Percentiles rank a stretch among this genome's conserved stretches.
These are phyloP conservation scores for Naematelia aurantialba DNA, from an alignment of 768 basidiomycete species.

Conservation along the genomic window DNA sequence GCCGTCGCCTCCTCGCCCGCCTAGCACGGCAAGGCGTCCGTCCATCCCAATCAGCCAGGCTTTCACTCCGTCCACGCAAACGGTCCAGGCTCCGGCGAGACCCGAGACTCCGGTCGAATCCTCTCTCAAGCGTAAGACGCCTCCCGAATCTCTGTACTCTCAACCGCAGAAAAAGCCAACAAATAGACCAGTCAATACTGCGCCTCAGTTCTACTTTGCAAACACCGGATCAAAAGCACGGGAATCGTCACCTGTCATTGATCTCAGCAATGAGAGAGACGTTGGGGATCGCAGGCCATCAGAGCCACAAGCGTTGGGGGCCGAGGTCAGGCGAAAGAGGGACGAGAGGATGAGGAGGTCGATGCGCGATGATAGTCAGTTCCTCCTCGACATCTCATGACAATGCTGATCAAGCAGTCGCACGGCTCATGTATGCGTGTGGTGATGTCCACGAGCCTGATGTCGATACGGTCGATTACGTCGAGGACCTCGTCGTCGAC, in stretches of 20 bases:
- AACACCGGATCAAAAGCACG: background rate
- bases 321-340: slow-evolving; percentile 10
- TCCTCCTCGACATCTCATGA: background rate
- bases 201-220: background rate
- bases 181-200: background rate
- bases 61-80: slow-evolving; percentile 11
- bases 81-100: slow-evolving; percentile 1
- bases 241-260: background rate
- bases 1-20: slow-evolving; percentile 4
- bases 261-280: background rate
- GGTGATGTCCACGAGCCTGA: slow-evolving; percentile 39
- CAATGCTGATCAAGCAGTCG: slow-evolving; percentile 22
- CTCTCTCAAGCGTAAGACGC: background rate
- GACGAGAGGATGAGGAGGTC: slow-evolving; percentile 35
- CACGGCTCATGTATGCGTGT: slow-evolving; percentile 41
- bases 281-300: background rate
- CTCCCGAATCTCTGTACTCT: background rate
- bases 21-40: slow-evolving; percentile 4
- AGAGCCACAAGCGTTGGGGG: background rate
- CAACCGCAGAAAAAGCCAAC: background rate
- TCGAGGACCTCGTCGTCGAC: slow-evolving; percentile 40
- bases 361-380: slow-evolving; percentile 42
- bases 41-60: slow-evolving; percentile 15
- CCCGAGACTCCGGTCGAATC: slow-evolving; percentile 4
- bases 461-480: slow-evolving; percentile 34